A percentile compares a stretch with the other conserved stretches of the same genome.
These are phyloP conservation scores for Ascomycota sp. DNA, from an alignment of 2,329 filamentous ascomycete genomes.

Conservation along the genomic window DNA sequence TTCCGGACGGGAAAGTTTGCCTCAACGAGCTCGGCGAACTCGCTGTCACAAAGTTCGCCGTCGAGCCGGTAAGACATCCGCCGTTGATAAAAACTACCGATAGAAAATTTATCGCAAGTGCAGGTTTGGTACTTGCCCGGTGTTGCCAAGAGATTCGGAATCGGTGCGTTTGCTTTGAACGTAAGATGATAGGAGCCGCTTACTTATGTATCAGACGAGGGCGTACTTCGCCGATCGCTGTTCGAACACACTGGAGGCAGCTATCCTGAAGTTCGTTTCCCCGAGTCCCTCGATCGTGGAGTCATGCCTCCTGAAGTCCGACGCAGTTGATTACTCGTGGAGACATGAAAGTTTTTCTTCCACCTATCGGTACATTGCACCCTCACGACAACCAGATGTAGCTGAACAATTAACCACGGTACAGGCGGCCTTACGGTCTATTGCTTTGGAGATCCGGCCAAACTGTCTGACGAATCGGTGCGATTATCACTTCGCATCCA, in stretches of 20 bases:
- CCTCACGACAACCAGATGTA: background rate
- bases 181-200: background rate
- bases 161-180: slow-evolving; percentile 27
- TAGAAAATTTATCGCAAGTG: background rate
- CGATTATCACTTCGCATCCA: slow-evolving; percentile 66
- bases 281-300: background rate
- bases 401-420: slow-evolving; percentile 1
- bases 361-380: slow-evolving; percentile 48
- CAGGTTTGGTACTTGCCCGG: slow-evolving; percentile 62
- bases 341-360: slow-evolving; percentile 88
- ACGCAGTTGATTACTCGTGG: slow-evolving; percentile 60
- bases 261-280: slow-evolving; percentile 49
- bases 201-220: slow-evolving; percentile 42
- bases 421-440: slow-evolving; percentile 75
- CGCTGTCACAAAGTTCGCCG: slow-evolving; percentile 86
- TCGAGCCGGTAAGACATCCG: slow-evolving; percentile 53
- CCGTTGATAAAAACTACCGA: background rate
- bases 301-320: background rate
- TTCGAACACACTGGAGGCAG: slow-evolving; percentile 93
- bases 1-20: slow-evolving; percentile 71
- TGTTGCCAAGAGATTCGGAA: slow-evolving; percentile 80
- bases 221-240: slow-evolving; percentile 58
- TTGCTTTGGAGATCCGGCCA: slow-evolving; percentile 84
- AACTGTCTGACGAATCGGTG: slow-evolving; percentile 71
- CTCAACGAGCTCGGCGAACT: slow-evolving; percentile 70